Evolutionary conservation across 352 stramenopile genomes (phyloP).

Genomic region (Blastocystis sp.): DNA sequence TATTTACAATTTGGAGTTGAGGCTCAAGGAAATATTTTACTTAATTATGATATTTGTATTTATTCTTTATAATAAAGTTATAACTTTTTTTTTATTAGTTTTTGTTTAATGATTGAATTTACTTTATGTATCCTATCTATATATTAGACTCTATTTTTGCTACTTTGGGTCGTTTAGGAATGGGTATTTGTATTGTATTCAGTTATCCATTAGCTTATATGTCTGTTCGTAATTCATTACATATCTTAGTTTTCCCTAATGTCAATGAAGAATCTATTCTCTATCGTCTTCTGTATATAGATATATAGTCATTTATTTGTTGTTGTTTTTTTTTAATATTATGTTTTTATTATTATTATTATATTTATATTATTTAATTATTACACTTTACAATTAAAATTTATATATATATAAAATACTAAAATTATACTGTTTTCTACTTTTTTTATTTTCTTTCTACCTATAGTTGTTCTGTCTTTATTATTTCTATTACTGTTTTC

Average conservation of each 20-base stretch:
- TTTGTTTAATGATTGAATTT: too few relatives aligned
- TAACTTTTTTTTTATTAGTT: too few relatives aligned
- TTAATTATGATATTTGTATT: too few relatives aligned
- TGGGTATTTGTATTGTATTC: constrained; percentile 4
- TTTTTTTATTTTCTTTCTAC: neutral
- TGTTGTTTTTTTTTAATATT: constrained; percentile 10
- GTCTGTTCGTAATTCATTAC: constrained; percentile 11
- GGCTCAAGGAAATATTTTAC: constrained; percentile 20
- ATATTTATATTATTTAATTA: too few relatives aligned
- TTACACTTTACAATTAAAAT: too few relatives aligned
- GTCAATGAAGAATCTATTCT: too few relatives aligned
- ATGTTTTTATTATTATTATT: constrained; percentile 18
- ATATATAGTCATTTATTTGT: too few relatives aligned
- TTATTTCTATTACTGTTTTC: constrained; percentile 4
- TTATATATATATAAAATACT: too few relatives aligned
- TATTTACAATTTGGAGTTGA: constrained; percentile 23
- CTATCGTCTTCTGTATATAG: too few relatives aligned
- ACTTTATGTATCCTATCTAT: too few relatives aligned
- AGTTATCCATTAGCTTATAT: constrained; percentile 23
- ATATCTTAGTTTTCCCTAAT: constrained; percentile 23
- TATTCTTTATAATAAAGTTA: too few relatives aligned
- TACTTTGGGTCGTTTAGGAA: neutral
- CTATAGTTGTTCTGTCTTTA: neutral
- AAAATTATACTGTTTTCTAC: too few relatives aligned
- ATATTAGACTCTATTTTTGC: neutral